Evolutionary conservation across 2,329 filamentous ascomycete genomes (phyloP), one percentile per base, ranked within the genome.

Genomic region (Pseudocercospora ulei): DNA sequence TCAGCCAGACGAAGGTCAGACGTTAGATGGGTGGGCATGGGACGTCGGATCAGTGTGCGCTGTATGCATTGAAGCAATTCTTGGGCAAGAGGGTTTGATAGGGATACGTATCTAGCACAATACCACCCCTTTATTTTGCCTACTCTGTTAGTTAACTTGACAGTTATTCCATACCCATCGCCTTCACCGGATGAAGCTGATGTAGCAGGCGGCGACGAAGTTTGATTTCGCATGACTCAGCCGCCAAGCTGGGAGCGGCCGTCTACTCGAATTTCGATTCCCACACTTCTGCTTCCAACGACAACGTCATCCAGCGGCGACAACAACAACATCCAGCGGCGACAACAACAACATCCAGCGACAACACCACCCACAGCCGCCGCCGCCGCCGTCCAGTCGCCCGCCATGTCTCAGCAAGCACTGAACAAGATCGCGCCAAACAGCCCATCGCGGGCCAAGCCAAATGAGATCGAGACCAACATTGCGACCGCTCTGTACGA

Each of bases 361-460:
- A n/a, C n/a, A n/a, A n/a, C n/a, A n/a, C n/a, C n/a, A n/a, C n/a
- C n/a, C n/a, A n/a, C n/a, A n/a, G n/a, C n/a, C n/a, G n/a, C n/a
- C n/a, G 28, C 38, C 16, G 14, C 31, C 29, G 25, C 27, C 42
- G 37, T 23, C 43, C 39, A 27, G 7, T 43, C 36, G 41, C 36
- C 47, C 69, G 75, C 61, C 62, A 79, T 78, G 76, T 69, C 67
- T 63, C 58, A 62, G 56, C 72, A 82, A 69, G 75, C 83, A 66
- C 71, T 90, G 66, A 94, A 94, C 82, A 96, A 96, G 85, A 96
- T 96, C 70, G 86, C 87, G 66, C 69, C 79, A 67, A 95, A 90
- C 80, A 92, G 84, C 81, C 82, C 88, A 59, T 95, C 88, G 72
- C 79, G 85, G 76, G 77, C 82, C 69, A 92, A 80, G 72, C 90